Percentiles rank a stretch among this genome's conserved stretches.
Conservation (phyloP, 148 eudicot genomes). For the Cornus suecica region DNA sequence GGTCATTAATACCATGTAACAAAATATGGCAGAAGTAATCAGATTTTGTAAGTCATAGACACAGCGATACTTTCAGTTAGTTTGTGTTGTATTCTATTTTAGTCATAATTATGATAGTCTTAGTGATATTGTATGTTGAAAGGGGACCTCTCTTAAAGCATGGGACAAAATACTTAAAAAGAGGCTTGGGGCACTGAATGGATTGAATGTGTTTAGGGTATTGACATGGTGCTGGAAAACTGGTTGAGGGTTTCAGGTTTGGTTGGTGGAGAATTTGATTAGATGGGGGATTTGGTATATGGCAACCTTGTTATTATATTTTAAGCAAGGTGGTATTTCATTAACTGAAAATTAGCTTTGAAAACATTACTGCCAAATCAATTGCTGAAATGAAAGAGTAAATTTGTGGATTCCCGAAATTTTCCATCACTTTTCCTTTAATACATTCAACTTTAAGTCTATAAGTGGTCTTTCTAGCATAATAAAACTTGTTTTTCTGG, state of each 20-base stretch:
- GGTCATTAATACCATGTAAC: neutral
- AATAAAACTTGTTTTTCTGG: no score
- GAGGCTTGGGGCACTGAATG: neutral
- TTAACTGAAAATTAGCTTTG: no score
- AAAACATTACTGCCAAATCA: no score
- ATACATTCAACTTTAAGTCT: no score
- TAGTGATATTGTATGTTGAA: neutral
- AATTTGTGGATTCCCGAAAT: no score
- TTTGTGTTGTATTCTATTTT: no score
- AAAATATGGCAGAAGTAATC: neutral
- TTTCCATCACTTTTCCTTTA: no score
- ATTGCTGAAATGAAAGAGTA: no score
- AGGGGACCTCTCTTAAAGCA: neutral
- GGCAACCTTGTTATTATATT: no score
- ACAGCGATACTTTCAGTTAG: neutral
- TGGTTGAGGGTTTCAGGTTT: neutral
- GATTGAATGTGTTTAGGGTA: neutral
- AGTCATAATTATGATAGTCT: neutral
- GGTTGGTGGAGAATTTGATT: neutral
- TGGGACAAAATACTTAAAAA: no score
- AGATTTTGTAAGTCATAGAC: neutral
- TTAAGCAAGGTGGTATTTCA: no score
- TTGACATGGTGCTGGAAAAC: neutral
- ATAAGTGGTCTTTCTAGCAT: no score
- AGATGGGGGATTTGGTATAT: neutral